phyloP scores from a whole-genome alignment of 805 yeast species.

The Spathaspora hagerdaliae region DNA sequence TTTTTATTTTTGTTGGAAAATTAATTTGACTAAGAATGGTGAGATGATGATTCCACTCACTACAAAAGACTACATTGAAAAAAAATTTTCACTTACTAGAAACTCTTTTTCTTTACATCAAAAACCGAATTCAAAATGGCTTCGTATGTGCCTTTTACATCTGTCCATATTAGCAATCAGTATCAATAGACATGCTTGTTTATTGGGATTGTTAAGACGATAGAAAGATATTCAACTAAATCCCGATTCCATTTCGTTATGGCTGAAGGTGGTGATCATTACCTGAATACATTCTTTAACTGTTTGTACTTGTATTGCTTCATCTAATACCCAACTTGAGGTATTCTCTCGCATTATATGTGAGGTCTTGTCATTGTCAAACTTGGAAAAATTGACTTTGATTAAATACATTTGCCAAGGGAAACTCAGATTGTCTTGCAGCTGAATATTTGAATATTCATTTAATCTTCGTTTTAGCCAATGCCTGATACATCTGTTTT shows the following conservation, averaged over 20 bases:
- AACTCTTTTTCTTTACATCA: slow-evolving; percentile 1
- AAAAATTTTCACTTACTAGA: neutral
- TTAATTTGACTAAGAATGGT: too few species aligned
- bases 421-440: slow-evolving; percentile 41
- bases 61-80: neutral
- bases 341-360: slow-evolving; percentile 9
- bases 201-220: slow-evolving; percentile 5
- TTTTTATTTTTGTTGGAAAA: too few species aligned
- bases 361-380: slow-evolving; percentile 11
- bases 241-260: slow-evolving; percentile 1
- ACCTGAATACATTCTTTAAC: neutral
- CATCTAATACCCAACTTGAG: slow-evolving; percentile 7
- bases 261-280: slow-evolving; percentile 4
- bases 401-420: slow-evolving; percentile 23
- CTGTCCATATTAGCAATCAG: slow-evolving; percentile 1
- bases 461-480: slow-evolving; percentile 27
- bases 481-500: slow-evolving; percentile 43
- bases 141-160: slow-evolving; percentile 24
- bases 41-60: too few species aligned
- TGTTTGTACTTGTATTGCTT: slow-evolving; percentile 4
- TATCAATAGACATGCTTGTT: neutral
- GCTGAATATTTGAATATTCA: slow-evolving; percentile 18
- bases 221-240: neutral
- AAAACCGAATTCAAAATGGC: slow-evolving; percentile 21
- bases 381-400: slow-evolving; percentile 9